Percentiles rank a stretch among this genome's conserved stretches.
These are phyloP conservation scores for Pythium aristosporum DNA, from an alignment of 352 stramenopile genomes.

Conservation along the genomic window DNA sequence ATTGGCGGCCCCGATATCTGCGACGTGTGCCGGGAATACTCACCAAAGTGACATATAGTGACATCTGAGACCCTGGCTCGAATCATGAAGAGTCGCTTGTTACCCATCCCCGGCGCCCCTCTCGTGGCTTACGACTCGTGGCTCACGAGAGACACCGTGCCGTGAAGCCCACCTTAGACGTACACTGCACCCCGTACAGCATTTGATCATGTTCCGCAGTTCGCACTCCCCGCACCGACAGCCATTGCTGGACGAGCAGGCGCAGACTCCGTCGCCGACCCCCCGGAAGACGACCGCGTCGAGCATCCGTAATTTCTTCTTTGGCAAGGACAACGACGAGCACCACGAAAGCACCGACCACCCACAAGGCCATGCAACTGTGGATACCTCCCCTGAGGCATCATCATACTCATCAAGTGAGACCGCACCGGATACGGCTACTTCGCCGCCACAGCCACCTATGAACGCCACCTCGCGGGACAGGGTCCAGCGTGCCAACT, in stretches of 20 bases:
- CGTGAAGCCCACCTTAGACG: too few relatives aligned
- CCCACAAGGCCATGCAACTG: neutral
- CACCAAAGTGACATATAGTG: slow-evolving; percentile 12
- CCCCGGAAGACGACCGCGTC: neutral
- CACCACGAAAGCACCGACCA: neutral
- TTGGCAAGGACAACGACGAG: slow-evolving; percentile 7
- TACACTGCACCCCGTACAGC: too few relatives aligned
- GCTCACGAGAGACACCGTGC: too few relatives aligned
- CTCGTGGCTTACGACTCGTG: too few relatives aligned
- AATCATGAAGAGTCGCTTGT: slow-evolving; percentile 1
- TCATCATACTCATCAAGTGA: neutral
- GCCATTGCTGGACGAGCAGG: slow-evolving; percentile 8
- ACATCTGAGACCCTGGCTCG: neutral
- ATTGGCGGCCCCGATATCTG: slow-evolving; percentile 11
- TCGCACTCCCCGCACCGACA: slow-evolving; percentile 10
- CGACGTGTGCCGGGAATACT: slow-evolving; percentile 12
- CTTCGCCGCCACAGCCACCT: neutral
- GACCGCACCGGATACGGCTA: neutral
- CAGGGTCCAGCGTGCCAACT: slow-evolving; percentile 20
- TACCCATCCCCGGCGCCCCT: neutral
- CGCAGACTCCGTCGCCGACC: neutral
- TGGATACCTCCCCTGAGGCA: neutral
- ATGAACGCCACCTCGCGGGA: slow-evolving; percentile 13
- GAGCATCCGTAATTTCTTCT: slow-evolving; percentile 12
- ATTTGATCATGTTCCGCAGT: slow-evolving; percentile 11